These are phyloP conservation scores for Phialophora chinensis DNA, from an alignment of 2,329 filamentous ascomycete species.

Conservation along the genomic window DNA sequence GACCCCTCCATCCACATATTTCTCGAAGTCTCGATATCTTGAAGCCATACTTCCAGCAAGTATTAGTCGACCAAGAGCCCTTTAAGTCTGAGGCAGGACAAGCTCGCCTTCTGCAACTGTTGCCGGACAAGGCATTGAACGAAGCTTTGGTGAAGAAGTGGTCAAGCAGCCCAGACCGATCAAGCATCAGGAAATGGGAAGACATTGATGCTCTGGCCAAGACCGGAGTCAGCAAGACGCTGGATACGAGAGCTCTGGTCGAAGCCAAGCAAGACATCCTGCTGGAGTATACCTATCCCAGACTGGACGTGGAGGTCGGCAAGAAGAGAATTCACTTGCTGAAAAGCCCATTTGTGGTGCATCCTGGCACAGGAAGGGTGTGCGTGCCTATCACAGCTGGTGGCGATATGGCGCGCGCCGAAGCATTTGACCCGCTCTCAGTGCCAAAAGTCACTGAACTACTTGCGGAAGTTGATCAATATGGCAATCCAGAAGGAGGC, in stretches of 20 bases:
- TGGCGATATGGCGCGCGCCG: constrained; percentile 57
- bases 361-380: constrained; percentile 90
- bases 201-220: constrained; percentile 89
- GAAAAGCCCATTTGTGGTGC: constrained; percentile 94
- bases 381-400: constrained; percentile 89
- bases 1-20: constrained; percentile 89
- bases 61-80: constrained; percentile 84
- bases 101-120: constrained; percentile 78
- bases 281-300: constrained; percentile 95
- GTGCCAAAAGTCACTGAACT: constrained; percentile 90
- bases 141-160: constrained; percentile 87
- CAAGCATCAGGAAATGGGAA: constrained; percentile 84
- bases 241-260: constrained; percentile 75
- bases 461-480: constrained; percentile 83
- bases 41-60: constrained; percentile 83
- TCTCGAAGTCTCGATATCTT: constrained; percentile 84
- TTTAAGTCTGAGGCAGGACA: constrained; percentile 74
- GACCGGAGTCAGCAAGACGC: constrained; percentile 70
- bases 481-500: constrained; percentile 59
- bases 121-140: constrained; percentile 79
- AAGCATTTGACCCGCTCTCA: constrained; percentile 81
- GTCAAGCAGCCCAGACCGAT: constrained; percentile 78
- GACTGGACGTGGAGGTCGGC: constrained; percentile 94
- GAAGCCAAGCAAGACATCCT: constrained; percentile 96
- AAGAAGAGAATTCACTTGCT: constrained; percentile 98